Base-by-base conservation (phyloP, 1,139 yeast genomes). In the Eremothecium gossypii region DNA sequence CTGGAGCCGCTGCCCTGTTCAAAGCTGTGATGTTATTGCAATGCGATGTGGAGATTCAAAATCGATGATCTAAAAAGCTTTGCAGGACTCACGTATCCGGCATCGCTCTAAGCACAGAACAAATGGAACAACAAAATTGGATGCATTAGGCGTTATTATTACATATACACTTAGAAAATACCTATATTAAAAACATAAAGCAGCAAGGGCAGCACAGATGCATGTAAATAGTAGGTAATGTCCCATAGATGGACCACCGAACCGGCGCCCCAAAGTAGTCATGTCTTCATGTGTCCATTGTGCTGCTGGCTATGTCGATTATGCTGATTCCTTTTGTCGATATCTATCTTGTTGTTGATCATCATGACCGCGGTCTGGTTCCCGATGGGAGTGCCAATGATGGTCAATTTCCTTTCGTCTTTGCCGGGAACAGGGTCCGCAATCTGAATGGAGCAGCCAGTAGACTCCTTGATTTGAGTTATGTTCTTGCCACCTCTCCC, bases 401-500 rank as follows among this genome's bases (percentile, higher is more conserved):
- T 70, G 1, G 85, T 78, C 47, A 86, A 69, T 52, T 74, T 75
- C 49, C 95, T 69, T 52, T 83, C 83, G 30, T 62, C 48, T 27
- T 74, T 68, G 40, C 73, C 66, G 2, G 77, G 79, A 6, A 49
- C 50, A 38, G 69, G 70, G 27, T 71, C 71, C 39, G 81, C 86
- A 41, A 86, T 80, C 51, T 78, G 76, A 23, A 86, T 85, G 44
- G 81, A 79, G 33, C 86, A 74, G 39, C 94, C 91, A 36, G 91
- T 78, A 39, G 77, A 70, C 49, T 79, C 82, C 51, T 94, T 74
- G 38, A 86, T 80, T 48, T 83, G 86, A 55, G 80, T 83, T 45
- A 86, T 82, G 54, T 80, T 83, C 55, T 79, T 77, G 23, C 96
- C 96, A 32, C 86, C 86, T 63, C 80, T 83, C 7, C 96, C 96